phyloP scores from a whole-genome alignment of 768 basidiomycete species.

The Leccinum truebloodii region DNA sequence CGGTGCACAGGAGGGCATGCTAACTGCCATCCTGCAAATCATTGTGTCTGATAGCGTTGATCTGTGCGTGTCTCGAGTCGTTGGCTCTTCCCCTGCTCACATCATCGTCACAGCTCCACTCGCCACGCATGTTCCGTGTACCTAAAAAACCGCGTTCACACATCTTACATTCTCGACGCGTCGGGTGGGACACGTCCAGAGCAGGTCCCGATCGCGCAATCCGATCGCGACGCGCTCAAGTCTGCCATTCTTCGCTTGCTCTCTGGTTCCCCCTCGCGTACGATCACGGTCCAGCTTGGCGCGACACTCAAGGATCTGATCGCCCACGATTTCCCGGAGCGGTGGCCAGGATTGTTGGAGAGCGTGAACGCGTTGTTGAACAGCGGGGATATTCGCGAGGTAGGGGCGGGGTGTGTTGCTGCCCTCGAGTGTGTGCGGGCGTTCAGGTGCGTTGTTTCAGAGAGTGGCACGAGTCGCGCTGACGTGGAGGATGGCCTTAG shows the following conservation, averaged over 20 bases:
- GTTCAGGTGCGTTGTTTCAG: slow-evolving; percentile 24
- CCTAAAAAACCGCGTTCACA: slow-evolving; percentile 86
- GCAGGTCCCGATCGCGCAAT: slow-evolving; percentile 56
- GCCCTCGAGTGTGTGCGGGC: slow-evolving; percentile 77
- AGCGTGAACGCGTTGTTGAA: slow-evolving; percentile 63
- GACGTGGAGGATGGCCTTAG: slow-evolving; percentile 40
- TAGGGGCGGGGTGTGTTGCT: slow-evolving; percentile 80
- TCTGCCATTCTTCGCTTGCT: slow-evolving; percentile 68
- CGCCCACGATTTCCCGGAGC: slow-evolving; percentile 73
- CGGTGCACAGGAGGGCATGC: slow-evolving; percentile 77
- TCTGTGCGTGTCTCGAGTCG: slow-evolving; percentile 57
- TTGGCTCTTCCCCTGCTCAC: slow-evolving; percentile 15
- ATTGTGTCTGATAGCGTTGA: slow-evolving; percentile 77
- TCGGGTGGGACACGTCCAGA: slow-evolving; percentile 51
- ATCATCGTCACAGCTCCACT: slow-evolving; percentile 52
- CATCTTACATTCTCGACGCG: slow-evolving; percentile 57
- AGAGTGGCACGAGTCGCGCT: slow-evolving; percentile 31
- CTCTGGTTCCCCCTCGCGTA: slow-evolving; percentile 61
- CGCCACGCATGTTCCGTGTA: slow-evolving; percentile 86
- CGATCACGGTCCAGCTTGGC: slow-evolving; percentile 75
- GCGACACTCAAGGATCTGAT: slow-evolving; percentile 73
- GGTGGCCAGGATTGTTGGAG: slow-evolving; percentile 72
- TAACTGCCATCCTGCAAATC: slow-evolving; percentile 83
- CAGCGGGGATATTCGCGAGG: slow-evolving; percentile 67
- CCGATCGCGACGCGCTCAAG: slow-evolving; percentile 77